Conservation (phyloP, 257 asterid genomes). For the Ehretia macrophylla region DNA sequence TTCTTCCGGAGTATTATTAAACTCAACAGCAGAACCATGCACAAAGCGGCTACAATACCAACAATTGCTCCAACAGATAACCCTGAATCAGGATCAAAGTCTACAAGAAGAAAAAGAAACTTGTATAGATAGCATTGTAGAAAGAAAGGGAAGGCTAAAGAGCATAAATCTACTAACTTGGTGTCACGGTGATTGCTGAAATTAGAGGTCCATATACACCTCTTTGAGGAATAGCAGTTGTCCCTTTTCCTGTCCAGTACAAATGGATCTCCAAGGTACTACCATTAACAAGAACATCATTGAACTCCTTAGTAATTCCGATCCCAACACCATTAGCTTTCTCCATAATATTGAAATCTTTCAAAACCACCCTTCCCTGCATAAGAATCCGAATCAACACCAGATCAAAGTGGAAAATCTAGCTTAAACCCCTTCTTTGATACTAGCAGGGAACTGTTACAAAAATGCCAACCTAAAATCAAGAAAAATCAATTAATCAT, state of each 20-base stretch:
- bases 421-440: not conserved
- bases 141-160: not conserved
- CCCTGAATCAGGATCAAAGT: not conserved
- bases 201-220: constrained; percentile 75
- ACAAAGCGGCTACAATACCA: constrained; percentile 23
- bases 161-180: constrained; percentile 36
- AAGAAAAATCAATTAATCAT: not conserved
- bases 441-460: not conserved
- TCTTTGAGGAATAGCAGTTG: constrained; percentile 55
- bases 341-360: constrained; percentile 47
- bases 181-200: constrained; percentile 68
- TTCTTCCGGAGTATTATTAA: constrained; percentile 41
- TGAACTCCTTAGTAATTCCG: constrained; percentile 37
- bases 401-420: not conserved
- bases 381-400: constrained; percentile 7
- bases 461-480: not conserved
- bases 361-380: constrained; percentile 58
- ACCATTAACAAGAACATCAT: constrained; percentile 31
- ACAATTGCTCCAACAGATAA: not conserved
- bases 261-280: constrained; percentile 67
- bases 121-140: not conserved
- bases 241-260: constrained; percentile 83
- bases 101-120: not conserved
- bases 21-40: constrained; percentile 27
- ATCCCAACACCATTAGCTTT: constrained; percentile 50